Evolutionary conservation across 352 stramenopile genomes (phyloP), one percentile per base, ranked within the genome.

Genomic region (Halophytophthora batemanensis): DNA sequence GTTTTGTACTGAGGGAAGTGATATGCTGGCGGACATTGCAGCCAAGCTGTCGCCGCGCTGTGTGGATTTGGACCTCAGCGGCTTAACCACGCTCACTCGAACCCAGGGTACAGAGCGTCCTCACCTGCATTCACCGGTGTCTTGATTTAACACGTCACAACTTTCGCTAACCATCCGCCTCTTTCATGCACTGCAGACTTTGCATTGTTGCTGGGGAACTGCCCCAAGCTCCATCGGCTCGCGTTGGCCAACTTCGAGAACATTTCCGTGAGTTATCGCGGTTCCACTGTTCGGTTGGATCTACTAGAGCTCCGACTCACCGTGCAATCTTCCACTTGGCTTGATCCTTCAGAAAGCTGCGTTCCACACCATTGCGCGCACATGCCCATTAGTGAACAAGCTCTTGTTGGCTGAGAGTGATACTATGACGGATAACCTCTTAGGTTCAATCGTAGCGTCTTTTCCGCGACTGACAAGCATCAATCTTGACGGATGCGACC

Each of bases 401-500:
- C 51, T 91, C 13, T 64, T 44, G 2, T 25, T 91, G 1, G 56
- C 52, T 6, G 66, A 80, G 11, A 85, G 58, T n/a, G 70, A 77
- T 18, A 44, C 38, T 1, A 59, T 89, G 33, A 87, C 77, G 0
- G 80, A 91, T 25, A 64, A 83, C 25, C 45, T 88, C 6, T 42
- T 91, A 5, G 52, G 49, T 13, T 41, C 45, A 17, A 51, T 84
- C 19, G 42, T 73, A 7, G 46, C 57, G 1, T 52, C 48, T 8
- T 80, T 90, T 37, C 41, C 65, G 1, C 48, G 43, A 2, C 54
- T 93, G 14, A 65, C 53, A 2, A 59, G 36, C 15, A 46, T 93
- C 12, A 64, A 86, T 34, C 33, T 91, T 1, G 63, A 58, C 7
- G 65, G 64, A 1, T 93, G 82, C 37, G 39, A 50, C 5, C 52